Base-by-base conservation (phyloP, 805 yeast genomes). In the Candida patagonica region DNA sequence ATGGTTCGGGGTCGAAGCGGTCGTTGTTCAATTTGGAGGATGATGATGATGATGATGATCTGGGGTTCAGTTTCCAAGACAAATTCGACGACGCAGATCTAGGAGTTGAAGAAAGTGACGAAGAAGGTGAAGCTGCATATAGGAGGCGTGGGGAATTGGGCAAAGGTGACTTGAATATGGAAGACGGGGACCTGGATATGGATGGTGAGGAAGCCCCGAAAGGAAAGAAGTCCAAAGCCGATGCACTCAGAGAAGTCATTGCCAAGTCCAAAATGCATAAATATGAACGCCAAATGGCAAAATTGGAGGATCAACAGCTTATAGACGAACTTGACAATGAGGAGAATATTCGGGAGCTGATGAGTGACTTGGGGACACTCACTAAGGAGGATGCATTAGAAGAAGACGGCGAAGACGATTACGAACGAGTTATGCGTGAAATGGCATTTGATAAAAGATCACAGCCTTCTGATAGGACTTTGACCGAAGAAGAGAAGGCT, bases 11-110 rank as follows among this genome's bases (percentile, higher is more conserved):
- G n/a, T 65, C 71, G 17, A 78, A 71, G 49, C 65, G 69, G 30
- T 73, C 77, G 23, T 54, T 83, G 46, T 89, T 76, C 52, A 80
- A 83, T 54, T 73, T 88, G 38, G 89, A 84, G 22, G 92, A 81
- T 48, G 76, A 72, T 17, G 75, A 67, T 23, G 76, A 66, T 21
- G 69, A 57, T 15, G 73, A 69, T 34, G 96, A 95, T 15, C 73
- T 79, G 49, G 64, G 81, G 0, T 64, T 87, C 30, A 62, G 79
- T 0, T 59, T 76, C 24, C 72, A 67, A n/a, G 82, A 74, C 44
- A 78, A 69, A 44, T 70, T 71, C 39, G 68, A 67, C 24, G 74
- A 66, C 25, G 76, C 68, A 22, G 76, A 65, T 45, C 52, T 65
- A 27, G 65, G 66, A 5, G 41, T 57, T 7, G 63, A 57, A 15